Conservation (phyloP, 345 rosid species). For the Anacardium occidentale region DNA sequence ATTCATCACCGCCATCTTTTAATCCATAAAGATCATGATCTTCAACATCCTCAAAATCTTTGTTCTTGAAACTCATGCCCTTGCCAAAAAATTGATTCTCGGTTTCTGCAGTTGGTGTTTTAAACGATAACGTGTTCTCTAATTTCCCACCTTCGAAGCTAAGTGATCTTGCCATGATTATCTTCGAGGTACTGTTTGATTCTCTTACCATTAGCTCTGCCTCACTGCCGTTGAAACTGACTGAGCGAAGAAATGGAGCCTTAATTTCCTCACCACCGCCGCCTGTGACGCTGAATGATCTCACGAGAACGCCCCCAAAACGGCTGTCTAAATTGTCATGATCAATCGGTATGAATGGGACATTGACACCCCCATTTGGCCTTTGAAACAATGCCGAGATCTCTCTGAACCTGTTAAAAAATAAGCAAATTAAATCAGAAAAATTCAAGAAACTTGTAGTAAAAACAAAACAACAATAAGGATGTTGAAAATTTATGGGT, state of each 20-base stretch:
- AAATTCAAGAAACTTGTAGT: not conserved
- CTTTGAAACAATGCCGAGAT: slow-evolving; percentile 16
- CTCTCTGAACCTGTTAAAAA: slow-evolving; percentile 10
- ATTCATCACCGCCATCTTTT: slow-evolving; percentile 13
- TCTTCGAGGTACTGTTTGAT: slow-evolving; percentile 33
- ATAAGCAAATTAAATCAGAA: not conserved
- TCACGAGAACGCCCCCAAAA: slow-evolving; percentile 32
- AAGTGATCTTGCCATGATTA: slow-evolving; percentile 27
- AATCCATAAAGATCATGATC: too few relatives aligned
- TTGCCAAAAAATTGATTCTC: slow-evolving; percentile 26
- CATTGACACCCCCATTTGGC: slow-evolving; percentile 32
- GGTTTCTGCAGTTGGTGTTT: slow-evolving; percentile 31
- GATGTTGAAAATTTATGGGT: not conserved
- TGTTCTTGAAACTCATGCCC: slow-evolving; percentile 29
- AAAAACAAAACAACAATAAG: not conserved
- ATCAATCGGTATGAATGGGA: slow-evolving; percentile 33
- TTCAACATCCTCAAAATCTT: not conserved
- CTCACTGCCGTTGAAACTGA: slow-evolving; percentile 42
- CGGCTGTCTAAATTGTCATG: slow-evolving; percentile 27
- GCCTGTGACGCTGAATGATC: slow-evolving; percentile 23
- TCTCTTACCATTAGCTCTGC: slow-evolving; percentile 30
- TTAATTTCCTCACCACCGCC: slow-evolving; percentile 24
- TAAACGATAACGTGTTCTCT: slow-evolving; percentile 24
- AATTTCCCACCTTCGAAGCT: slow-evolving; percentile 37
- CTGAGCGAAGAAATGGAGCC: slow-evolving; percentile 35